Evolutionary conservation across 73 alveolate genomes (phyloP).

Genomic region (Tetrahymena thermophila): DNA sequence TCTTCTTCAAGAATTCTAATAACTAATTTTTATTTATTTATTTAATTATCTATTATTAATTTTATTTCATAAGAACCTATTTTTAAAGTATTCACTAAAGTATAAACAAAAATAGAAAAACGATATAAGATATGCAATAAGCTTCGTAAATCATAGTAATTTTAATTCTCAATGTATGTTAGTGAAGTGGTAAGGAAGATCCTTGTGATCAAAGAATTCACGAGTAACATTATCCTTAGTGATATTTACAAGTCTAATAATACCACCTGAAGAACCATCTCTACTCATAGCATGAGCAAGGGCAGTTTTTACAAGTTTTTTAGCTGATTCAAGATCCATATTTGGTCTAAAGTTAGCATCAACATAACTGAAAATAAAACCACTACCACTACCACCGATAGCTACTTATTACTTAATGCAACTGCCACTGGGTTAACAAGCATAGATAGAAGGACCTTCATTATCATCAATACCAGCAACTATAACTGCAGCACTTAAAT

Average conservation of each 20-base stretch:
- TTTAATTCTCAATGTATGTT: background rate
- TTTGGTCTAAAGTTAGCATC: constrained; percentile 73
- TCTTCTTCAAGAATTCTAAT: background rate
- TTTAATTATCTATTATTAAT: background rate
- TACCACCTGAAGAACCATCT: constrained; percentile 90
- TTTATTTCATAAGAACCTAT: background rate
- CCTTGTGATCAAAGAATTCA: constrained; percentile 47
- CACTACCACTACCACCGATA: constrained; percentile 82
- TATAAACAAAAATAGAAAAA: background rate
- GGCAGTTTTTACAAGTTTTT: constrained; percentile 70
- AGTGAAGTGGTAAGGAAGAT: constrained; percentile 18
- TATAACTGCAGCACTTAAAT: constrained; percentile 76
- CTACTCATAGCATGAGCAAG: constrained; percentile 87
- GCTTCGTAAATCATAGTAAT: background rate
- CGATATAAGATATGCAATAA: background rate
- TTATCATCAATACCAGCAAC: constrained; percentile 90
- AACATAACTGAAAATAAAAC: constrained; percentile 75
- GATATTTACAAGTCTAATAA: constrained; percentile 78
- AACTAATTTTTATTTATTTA: too few relatives aligned
- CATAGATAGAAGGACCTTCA: constrained; percentile 79
- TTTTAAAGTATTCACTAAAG: background rate
- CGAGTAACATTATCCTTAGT: constrained; percentile 77
- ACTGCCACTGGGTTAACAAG: constrained; percentile 70
- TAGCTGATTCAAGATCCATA: constrained; percentile 82
- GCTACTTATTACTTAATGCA: constrained; percentile 55